A percentile compares a stretch with the other conserved stretches of the same genome.
These are phyloP conservation scores for Delitschia confertaspora DNA, from an alignment of 495 filamentous ascomycete species.

Conservation along the genomic window DNA sequence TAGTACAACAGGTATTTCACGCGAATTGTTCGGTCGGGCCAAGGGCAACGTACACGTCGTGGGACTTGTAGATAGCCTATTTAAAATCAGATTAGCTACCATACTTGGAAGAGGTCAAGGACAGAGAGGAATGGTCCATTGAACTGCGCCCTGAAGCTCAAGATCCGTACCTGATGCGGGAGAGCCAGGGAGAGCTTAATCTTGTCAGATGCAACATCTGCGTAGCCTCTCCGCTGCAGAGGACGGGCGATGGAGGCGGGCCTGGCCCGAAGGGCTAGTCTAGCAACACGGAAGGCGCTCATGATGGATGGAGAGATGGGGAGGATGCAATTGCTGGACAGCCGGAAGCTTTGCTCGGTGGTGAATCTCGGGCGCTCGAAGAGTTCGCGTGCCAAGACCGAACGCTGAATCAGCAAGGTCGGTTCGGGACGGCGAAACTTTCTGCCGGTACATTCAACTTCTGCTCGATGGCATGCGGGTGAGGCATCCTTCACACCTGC, in stretches of 20 bases:
- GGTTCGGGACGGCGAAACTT: too few species aligned
- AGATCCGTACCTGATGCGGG: conserved; percentile 82
- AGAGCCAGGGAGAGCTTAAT: conserved; percentile 96
- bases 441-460: too few species aligned
- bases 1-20: too few species aligned
- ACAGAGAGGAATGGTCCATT: not conserved
- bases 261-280: conserved; percentile 72
- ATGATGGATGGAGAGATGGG: conserved; percentile 42
- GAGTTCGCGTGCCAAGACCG: conserved; percentile 4
- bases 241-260: conserved; percentile 59
- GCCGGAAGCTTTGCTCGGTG: conserved; percentile 10
- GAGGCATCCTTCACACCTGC: too few species aligned
- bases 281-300: conserved; percentile 85
- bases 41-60: conserved; percentile 57
- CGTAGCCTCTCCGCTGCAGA: conserved; percentile 79
- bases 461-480: too few species aligned
- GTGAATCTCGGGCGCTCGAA: not conserved
- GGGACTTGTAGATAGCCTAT: conserved; percentile 65
- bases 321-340: conserved; percentile 27
- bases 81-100: conserved; percentile 10
- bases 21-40: conserved; percentile 13
- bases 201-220: conserved; percentile 89
- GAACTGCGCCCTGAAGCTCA: not conserved
- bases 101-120: not conserved
- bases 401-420: too few species aligned